These are phyloP conservation scores for Cyberlindnera euphorbiae DNA, from an alignment of 805 yeast species.

Conservation along the genomic window DNA sequence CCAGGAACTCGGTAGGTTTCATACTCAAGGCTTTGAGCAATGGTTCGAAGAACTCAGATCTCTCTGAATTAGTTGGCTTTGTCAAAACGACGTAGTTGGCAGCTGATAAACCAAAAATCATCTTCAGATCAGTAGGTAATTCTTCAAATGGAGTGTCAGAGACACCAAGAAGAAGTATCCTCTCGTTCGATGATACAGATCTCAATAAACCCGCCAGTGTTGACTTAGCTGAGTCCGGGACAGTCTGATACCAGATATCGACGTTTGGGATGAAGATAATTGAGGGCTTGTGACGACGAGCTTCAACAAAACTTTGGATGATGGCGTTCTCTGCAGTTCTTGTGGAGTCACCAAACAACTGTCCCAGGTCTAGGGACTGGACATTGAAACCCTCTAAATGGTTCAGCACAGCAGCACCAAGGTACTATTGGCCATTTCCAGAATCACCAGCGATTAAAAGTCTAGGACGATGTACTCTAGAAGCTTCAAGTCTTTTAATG, in stretches of 20 bases:
- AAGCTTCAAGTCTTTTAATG: conserved; percentile 39
- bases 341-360: conserved; percentile 71
- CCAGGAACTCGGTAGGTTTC: conserved; percentile 71
- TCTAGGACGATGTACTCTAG: conserved; percentile 80
- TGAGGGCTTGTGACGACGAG: conserved; percentile 84
- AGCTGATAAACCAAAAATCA: conserved; percentile 53
- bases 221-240: conserved; percentile 64
- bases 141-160: conserved; percentile 44
- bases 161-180: conserved; percentile 68
- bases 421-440: conserved; percentile 85
- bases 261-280: conserved; percentile 79
- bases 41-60: conserved; percentile 51
- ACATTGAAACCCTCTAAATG: conserved; percentile 85
- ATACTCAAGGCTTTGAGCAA: conserved; percentile 52
- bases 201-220: conserved; percentile 68
- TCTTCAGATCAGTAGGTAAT: conserved; percentile 42
- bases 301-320: conserved; percentile 81
- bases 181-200: conserved; percentile 65
- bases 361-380: conserved; percentile 78
- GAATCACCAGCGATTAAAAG: conserved; percentile 63
- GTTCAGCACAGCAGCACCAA: conserved; percentile 77
- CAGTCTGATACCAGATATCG: conserved; percentile 67
- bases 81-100: conserved; percentile 42
- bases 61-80: conserved; percentile 42
- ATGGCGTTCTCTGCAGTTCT: conserved; percentile 79